Conservation (phyloP, 768 basidiomycete species). For the Russula sp. region DNA sequence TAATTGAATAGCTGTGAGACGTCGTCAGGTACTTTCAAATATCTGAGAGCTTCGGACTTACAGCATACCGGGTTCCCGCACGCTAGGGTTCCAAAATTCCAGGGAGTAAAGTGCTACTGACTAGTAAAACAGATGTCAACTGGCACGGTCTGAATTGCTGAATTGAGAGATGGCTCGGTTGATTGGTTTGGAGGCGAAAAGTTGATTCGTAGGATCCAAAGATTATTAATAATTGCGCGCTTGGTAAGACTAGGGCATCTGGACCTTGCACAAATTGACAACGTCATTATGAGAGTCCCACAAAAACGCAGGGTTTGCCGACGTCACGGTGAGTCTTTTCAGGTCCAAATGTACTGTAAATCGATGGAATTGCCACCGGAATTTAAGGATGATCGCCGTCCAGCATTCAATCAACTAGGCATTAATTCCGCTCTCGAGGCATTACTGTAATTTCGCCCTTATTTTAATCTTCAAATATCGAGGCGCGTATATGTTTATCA, state of each 20-base stretch:
- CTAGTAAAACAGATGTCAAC: neutral
- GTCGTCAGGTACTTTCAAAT: neutral
- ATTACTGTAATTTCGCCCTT: too few relatives aligned
- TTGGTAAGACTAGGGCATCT: neutral
- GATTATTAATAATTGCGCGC: neutral
- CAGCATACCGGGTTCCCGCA: too few relatives aligned
- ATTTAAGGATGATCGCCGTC: neutral
- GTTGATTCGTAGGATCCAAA: neutral
- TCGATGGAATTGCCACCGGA: neutral
- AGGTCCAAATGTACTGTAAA: neutral
- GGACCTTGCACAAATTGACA: neutral
- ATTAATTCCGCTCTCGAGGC: too few relatives aligned
- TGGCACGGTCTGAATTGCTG: neutral
- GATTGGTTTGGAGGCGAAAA: neutral
- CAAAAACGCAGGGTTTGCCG: too few relatives aligned
- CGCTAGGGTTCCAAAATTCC: conserved; percentile 19
- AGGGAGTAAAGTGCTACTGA: conserved; percentile 27
- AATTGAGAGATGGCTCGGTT: neutral
- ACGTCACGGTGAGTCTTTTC: neutral
- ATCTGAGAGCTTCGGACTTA: neutral
- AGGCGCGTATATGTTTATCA: too few relatives aligned
- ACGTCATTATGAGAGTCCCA: neutral
- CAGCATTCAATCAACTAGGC: too few relatives aligned
- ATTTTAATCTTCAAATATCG: too few relatives aligned
- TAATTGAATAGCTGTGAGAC: neutral